phyloP scores from a whole-genome alignment of 805 yeast species.

The Vanderwaltozyma polyspora region DNA sequence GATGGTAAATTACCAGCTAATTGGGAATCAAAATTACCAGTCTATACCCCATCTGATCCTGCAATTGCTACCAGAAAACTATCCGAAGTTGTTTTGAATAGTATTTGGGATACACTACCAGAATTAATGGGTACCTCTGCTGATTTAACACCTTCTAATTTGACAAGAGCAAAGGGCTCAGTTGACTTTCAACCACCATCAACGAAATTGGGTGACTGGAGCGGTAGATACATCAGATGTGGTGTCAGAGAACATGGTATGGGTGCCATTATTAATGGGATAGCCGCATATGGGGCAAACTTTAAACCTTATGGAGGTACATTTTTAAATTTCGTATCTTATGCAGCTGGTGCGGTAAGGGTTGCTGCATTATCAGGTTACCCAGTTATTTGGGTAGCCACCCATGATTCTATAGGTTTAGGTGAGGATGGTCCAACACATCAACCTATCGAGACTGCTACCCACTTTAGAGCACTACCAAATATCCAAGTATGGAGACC shows the following conservation, averaged over 20 bases:
- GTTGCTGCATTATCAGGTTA: slow-evolving; percentile 73
- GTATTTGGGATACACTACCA: slow-evolving; percentile 56
- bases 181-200: slow-evolving; percentile 87
- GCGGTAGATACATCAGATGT: slow-evolving; percentile 90
- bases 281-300: slow-evolving; percentile 79
- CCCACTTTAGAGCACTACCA: slow-evolving; percentile 79
- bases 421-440: slow-evolving; percentile 95
- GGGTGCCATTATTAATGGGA: slow-evolving; percentile 98
- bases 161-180: slow-evolving; percentile 78
- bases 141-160: slow-evolving; percentile 92
- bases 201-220: slow-evolving; percentile 67
- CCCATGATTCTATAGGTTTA: slow-evolving; percentile 82
- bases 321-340: slow-evolving; percentile 85
- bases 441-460: slow-evolving; percentile 83
- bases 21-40: slow-evolving; percentile 73
- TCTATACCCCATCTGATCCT: slow-evolving; percentile 64
- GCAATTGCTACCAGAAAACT: slow-evolving; percentile 92
- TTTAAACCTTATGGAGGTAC: slow-evolving; percentile 93
- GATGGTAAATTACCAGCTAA: slow-evolving; percentile 65
- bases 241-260: slow-evolving; percentile 99
- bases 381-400: slow-evolving; percentile 80
- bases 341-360: slow-evolving; percentile 82
- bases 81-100: slow-evolving; percentile 66
- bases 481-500: slow-evolving; percentile 85
- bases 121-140: slow-evolving; percentile 97